Evolutionary conservation across 106 monocot genomes (phyloP).

Genomic region (Amphibolis antarctica): DNA sequence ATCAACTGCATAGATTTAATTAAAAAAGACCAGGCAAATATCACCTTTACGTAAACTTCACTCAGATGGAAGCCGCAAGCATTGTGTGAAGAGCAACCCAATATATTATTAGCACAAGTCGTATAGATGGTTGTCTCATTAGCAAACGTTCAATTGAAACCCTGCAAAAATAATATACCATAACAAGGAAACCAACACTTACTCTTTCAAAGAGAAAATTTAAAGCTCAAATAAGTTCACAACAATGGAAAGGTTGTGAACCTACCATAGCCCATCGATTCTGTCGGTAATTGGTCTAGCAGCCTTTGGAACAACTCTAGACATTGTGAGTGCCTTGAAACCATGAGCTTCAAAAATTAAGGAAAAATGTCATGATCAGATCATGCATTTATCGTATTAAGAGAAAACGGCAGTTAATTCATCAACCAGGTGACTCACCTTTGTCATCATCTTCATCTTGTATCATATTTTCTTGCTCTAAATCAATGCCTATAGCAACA

Average conservation of each 20-base stretch:
- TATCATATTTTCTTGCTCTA: conserved; percentile 35
- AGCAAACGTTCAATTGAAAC: conserved; percentile 84
- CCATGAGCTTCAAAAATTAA: conserved; percentile 65
- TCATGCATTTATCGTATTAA: background rate
- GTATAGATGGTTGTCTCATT: conserved; percentile 83
- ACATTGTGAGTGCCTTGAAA: conserved; percentile 89
- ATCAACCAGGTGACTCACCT: conserved; percentile 22
- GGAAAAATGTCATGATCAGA: conserved; percentile 4
- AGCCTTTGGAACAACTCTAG: conserved; percentile 73
- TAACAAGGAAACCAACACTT: background rate
- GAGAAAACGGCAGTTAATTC: background rate
- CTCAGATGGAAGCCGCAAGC: conserved; percentile 77
- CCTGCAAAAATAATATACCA: conserved; percentile 32
- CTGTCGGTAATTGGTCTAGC: conserved; percentile 67
- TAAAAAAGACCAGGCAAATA: background rate
- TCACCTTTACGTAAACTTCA: background rate
- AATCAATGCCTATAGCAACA: conserved; percentile 67
- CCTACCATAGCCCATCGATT: conserved; percentile 91
- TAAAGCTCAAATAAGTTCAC: too few species aligned
- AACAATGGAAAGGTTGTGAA: background rate
- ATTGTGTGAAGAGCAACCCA: conserved; percentile 81
- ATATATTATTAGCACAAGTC: conserved; percentile 71
- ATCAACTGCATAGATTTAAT: background rate
- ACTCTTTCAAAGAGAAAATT: too few species aligned
- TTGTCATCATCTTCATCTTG: conserved; percentile 96